These are phyloP conservation scores for Aureobasidium sp. DNA, from an alignment of 2,329 filamentous ascomycete genomes.

Conservation along the genomic window DNA sequence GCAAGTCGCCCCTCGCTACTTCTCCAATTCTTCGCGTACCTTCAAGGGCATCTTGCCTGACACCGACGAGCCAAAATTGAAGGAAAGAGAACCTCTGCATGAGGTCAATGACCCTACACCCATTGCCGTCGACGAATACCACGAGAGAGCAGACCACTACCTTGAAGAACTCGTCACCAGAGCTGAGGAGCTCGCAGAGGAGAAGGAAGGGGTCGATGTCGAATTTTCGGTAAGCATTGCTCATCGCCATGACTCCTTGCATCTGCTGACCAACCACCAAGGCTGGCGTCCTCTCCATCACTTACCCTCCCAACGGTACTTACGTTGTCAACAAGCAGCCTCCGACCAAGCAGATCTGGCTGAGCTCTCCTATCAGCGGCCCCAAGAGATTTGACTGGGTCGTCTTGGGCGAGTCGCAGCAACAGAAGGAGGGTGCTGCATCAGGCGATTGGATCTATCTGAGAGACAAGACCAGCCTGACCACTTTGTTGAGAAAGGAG, in stretches of 20 bases:
- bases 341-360: conserved; percentile 95
- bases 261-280: conserved; percentile 33
- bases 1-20: conserved; percentile 11
- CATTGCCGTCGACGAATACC: conserved; percentile 65
- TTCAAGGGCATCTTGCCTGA: conserved; percentile 37
- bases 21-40: conserved; percentile 14
- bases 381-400: conserved; percentile 95
- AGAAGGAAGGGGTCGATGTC: conserved; percentile 69
- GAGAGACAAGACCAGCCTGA: conserved; percentile 71
- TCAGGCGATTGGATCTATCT: conserved; percentile 79
- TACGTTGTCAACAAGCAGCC: conserved; percentile 99
- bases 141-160: conserved; percentile 69
- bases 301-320: conserved; percentile 61
- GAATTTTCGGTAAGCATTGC: conserved; percentile 65
- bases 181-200: conserved; percentile 70
- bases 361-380: conserved; percentile 82
- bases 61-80: conserved; percentile 34
- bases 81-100: conserved; percentile 30
- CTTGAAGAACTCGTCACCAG: conserved; percentile 53
- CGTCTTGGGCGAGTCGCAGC: conserved; percentile 61
- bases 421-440: conserved; percentile 71
- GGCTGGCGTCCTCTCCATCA: conserved; percentile 80
- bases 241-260: background rate
- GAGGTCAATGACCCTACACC: conserved; percentile 50
- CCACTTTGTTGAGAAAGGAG: conserved; percentile 66